Conservation (phyloP, 2,329 filamentous ascomycete genomes). For the Ophiostoma australiae region DNA sequence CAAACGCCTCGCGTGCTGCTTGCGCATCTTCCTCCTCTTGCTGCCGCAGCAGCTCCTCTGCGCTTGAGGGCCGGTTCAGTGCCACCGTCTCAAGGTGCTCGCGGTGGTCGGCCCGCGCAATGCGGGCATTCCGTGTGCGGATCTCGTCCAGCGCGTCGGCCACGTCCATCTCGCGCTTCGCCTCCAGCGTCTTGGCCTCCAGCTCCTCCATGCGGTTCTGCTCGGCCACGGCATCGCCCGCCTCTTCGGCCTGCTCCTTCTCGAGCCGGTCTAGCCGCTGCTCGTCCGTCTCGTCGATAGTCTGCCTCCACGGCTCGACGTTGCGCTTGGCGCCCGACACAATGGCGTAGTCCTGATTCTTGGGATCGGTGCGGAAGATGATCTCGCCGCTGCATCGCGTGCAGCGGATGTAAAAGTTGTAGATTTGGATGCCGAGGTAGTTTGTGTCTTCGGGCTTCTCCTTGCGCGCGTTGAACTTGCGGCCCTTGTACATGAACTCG, state of each 20-base stretch:
- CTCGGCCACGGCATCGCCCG: slow-evolving; percentile 48
- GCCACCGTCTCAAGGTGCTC: slow-evolving; percentile 55
- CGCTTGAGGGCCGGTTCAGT: slow-evolving; percentile 49
- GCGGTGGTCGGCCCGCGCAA: slow-evolving; percentile 69
- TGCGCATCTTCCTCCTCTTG: slow-evolving; percentile 81
- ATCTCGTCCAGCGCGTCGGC: slow-evolving; percentile 96
- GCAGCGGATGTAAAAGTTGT: slow-evolving; percentile 85
- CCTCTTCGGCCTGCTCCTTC: slow-evolving; percentile 60
- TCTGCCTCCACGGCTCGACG: slow-evolving; percentile 80
- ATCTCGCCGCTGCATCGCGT: slow-evolving; percentile 83
- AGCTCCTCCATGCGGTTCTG: slow-evolving; percentile 91
- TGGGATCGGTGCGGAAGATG: slow-evolving; percentile 90
- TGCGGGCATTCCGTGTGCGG: slow-evolving; percentile 79
- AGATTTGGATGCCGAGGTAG: slow-evolving; percentile 84
- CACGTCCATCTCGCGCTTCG: slow-evolving; percentile 91
- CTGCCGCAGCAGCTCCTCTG: slow-evolving; percentile 58
- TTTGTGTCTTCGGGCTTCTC: slow-evolving; percentile 78
- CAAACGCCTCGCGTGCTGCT: slow-evolving; percentile 72
- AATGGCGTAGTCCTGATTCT: slow-evolving; percentile 75
- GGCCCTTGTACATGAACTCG: slow-evolving; percentile 46
- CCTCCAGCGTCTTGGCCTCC: slow-evolving; percentile 88
- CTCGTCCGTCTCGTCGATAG: slow-evolving; percentile 72
- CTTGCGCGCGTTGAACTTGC: slow-evolving; percentile 94
- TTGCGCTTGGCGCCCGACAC: slow-evolving; percentile 84
- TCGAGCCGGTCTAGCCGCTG: slow-evolving; percentile 80